Base-by-base conservation (phyloP, 208 protist species). In the Crithidia sp. region DNA sequence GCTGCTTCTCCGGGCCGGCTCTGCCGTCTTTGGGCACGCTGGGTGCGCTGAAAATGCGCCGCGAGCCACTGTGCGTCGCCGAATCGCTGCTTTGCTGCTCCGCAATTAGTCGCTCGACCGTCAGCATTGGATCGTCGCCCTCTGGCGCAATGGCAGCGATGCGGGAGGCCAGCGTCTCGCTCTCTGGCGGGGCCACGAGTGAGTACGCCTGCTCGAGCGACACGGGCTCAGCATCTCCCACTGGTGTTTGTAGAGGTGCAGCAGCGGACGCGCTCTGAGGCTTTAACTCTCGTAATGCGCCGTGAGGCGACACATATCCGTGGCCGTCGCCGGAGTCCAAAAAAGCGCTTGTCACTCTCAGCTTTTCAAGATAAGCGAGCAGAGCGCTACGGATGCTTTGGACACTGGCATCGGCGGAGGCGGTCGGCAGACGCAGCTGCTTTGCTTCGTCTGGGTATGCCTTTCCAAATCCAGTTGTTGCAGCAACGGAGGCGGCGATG, bases 361-460 rank as follows among this genome's bases (percentile, higher is more conserved):
- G 62, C 16, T 69, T 76, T 36, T 54, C 71, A 52, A 50, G 61
- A 7, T 76, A 76, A 17, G 43, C 43, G 28, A 28, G 12, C 60
- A 54, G 1, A 43, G 47, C 36, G 71, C 49, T 28, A 28, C 28
- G 1, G 28, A 28, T 28, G 28, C 28, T 28, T 28, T 1, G 28
- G 28, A 28, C 28, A 28, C 28, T 28, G 28, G 28, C 1, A 28
- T 4, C 16, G 14, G n/a, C 45, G 53, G 9, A 69, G 41, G 7
- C n/a, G 12, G 12, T 50, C 54, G 5, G 49, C 40, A 28, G 2
- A 9, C 12, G 41, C 13, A 8, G 0, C 41, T 45, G 17, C 41
- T 49, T 37, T 49, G 40, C 41, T 37, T 63, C 58, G 5, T 45
- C 28, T 4, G 58, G 41, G 36, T 63, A 63, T 17, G 16, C 36